Percentiles rank a stretch among this genome's conserved stretches.
Evolutionary conservation across 2,329 filamentous ascomycete genomes (phyloP).

Genomic region (Verticillium alfalfae): DNA sequence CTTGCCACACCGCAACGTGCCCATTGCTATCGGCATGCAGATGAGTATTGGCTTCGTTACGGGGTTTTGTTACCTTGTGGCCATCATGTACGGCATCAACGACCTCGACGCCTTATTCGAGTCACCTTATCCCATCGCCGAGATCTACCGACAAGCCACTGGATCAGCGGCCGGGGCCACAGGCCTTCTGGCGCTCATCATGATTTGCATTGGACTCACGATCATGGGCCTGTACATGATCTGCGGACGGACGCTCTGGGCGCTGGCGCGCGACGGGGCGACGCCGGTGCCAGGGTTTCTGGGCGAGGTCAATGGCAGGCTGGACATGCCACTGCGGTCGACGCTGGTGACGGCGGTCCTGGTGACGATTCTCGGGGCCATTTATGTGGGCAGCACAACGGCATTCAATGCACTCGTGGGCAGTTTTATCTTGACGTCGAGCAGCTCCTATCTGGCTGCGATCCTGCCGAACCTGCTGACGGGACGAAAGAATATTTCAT

Average conservation of each 20-base stretch:
- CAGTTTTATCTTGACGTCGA: slow-evolving; percentile 30
- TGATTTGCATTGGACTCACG: slow-evolving; percentile 29
- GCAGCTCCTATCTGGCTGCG: slow-evolving; percentile 54
- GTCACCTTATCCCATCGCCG: slow-evolving; percentile 56
- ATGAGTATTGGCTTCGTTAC: slow-evolving; percentile 45
- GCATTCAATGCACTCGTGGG: slow-evolving; percentile 65
- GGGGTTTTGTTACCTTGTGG: slow-evolving; percentile 44
- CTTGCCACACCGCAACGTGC: slow-evolving; percentile 42
- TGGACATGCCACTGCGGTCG: slow-evolving; percentile 34
- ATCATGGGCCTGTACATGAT: slow-evolving; percentile 30
- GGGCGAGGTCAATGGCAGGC: slow-evolving; percentile 19
- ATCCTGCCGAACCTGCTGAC: slow-evolving; percentile 53
- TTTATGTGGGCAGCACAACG: slow-evolving; percentile 61
- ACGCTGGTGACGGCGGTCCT: slow-evolving; percentile 39
- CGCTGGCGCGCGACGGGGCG: slow-evolving; percentile 32
- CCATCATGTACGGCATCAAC: slow-evolving; percentile 54
- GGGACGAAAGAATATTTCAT: slow-evolving; percentile 25
- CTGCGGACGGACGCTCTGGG: slow-evolving; percentile 31
- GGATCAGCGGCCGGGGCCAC: slow-evolving; percentile 43
- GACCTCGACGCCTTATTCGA: slow-evolving; percentile 43
- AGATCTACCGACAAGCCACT: slow-evolving; percentile 59
- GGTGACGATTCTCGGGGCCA: slow-evolving; percentile 50
- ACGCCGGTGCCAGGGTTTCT: slow-evolving; percentile 23
- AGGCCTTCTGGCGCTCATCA: slow-evolving; percentile 37
- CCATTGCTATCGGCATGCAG: slow-evolving; percentile 45